Percentiles rank a stretch among this genome's conserved stretches.
These are phyloP conservation scores for Cryphonectria nitschkei DNA, from an alignment of 2,329 filamentous ascomycete species.

Conservation along the genomic window DNA sequence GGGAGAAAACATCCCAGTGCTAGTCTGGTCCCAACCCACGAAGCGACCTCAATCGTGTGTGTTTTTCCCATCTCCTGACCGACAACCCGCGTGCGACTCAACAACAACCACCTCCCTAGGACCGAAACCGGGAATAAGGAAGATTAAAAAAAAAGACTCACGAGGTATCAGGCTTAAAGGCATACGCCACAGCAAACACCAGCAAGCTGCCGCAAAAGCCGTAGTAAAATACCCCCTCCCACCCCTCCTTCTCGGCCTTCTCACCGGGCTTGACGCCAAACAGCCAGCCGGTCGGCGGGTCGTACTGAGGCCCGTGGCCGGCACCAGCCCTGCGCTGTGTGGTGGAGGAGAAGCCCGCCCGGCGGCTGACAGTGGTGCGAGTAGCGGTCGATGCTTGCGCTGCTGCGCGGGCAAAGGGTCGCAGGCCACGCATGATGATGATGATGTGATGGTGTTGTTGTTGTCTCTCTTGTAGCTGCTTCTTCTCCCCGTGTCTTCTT, in stretches of 20 bases:
- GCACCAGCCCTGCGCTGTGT: conserved; percentile 41
- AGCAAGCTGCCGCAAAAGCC: conserved; percentile 81
- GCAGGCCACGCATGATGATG: conserved; percentile 23
- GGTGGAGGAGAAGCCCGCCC: conserved; percentile 31
- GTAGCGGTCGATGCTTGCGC: conserved; percentile 18
- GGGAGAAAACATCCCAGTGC: not conserved
- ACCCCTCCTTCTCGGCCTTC: conserved; percentile 94
- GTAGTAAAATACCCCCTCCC: conserved; percentile 86
- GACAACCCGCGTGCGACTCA: not conserved
- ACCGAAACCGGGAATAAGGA: conserved; percentile 11
- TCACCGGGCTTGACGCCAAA: conserved; percentile 93
- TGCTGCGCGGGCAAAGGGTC: conserved; percentile 22
- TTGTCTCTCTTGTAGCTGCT: not conserved
- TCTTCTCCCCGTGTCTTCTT: not conserved
- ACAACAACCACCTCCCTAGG: not conserved
- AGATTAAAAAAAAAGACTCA: conserved; percentile 60
- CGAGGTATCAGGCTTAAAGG: conserved; percentile 98
- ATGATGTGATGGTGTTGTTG: not conserved
- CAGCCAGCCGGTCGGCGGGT: conserved; percentile 88
- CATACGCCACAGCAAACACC: conserved; percentile 78
- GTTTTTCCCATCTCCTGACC: not conserved
- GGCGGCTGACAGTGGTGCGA: conserved; percentile 6
- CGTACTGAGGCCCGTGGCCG: conserved; percentile 75
- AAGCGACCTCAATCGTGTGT: not conserved
- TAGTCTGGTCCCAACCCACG: not conserved